Base-by-base conservation (phyloP, 179 eudicot species). In the Beta corolliflora region DNA sequence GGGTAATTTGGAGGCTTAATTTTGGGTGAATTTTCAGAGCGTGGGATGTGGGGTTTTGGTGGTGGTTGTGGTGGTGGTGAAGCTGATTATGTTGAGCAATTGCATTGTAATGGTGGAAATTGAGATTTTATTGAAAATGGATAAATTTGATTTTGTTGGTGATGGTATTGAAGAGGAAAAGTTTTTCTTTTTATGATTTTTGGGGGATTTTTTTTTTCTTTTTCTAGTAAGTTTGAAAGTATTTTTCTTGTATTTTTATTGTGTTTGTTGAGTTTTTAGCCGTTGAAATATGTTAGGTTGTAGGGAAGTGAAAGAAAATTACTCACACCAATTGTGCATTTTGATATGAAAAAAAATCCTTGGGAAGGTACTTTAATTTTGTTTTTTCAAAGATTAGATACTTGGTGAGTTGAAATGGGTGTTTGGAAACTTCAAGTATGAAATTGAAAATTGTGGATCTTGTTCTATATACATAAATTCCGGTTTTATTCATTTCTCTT, bases 61-160 rank as follows among this genome's bases (percentile, higher is more conserved):
- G 74, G 21, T 65, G 68, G n/a, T n/a, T n/a, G 23, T 9, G 54
- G 25, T 52, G 75, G 23, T 56, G 68, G 36, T 18, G 31, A n/a
- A 2, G 59, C 14, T 56, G 68, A 52, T n/a, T 66, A 12, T 46
- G 13, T 31, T 71, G 11, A 71, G 75, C 5, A 46, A 54, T 71
- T 73, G 61, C 59, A 52, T 73, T 73, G 72, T 71, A 71, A 71
- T 71, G 81, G 60, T 60, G 77, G 9, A 23, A 65, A 44, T 2
- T 31, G 11, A n/a, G 3, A 48, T 1, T 0, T 53, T 53, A 9
- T 18, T 19, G 76, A 19, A 19, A 65, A 46, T 59, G 58, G 60
- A 45, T 29, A 55, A 66, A n/a, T 81, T 75, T 66, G 23, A 8
- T 48, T 52, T 61, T 80, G 53, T 60, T 64, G 50, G 31, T 61